Percentiles rank a stretch among this genome's conserved stretches.
phyloP scores from a whole-genome alignment of 75 land plant genomes.

The Selaginella moellendorffii region DNA sequence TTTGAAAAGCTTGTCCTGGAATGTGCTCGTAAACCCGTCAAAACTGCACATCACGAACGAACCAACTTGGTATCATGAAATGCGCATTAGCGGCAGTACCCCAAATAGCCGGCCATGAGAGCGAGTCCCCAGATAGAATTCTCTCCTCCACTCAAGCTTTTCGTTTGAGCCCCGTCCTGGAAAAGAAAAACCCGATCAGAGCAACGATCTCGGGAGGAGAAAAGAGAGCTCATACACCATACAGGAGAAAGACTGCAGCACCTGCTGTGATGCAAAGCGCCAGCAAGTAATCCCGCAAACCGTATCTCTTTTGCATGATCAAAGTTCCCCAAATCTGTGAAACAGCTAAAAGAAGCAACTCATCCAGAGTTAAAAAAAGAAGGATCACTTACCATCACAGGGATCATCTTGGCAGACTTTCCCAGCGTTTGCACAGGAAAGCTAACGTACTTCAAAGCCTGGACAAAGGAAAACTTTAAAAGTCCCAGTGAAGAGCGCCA shows the following conservation, averaged over 20 bases:
- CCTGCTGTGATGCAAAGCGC: slow-evolving; percentile 78
- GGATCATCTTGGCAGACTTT: slow-evolving; percentile 97
- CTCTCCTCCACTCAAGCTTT: slow-evolving; percentile 43
- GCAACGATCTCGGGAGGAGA: background rate
- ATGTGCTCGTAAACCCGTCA: slow-evolving; percentile 10
- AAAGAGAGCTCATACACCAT: slow-evolving; percentile 40
- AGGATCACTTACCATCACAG: slow-evolving; percentile 66
- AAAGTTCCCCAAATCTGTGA: slow-evolving; percentile 77
- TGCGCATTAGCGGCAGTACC: slow-evolving; percentile 34
- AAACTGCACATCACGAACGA: background rate
- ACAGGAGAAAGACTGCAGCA: slow-evolving; percentile 66
- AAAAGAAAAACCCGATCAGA: background rate
- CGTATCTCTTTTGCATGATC: slow-evolving; percentile 88
- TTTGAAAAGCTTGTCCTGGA: slow-evolving; percentile 2
- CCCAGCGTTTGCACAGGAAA: slow-evolving; percentile 95
- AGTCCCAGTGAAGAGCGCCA: background rate
- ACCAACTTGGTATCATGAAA: too few relatives aligned
- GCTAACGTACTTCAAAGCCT: slow-evolving; percentile 98
- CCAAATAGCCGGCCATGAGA: slow-evolving; percentile 83
- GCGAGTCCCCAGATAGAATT: slow-evolving; percentile 75
- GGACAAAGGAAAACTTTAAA: slow-evolving; percentile 7
- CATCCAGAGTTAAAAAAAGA: background rate
- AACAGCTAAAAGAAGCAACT: background rate
- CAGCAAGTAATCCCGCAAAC: slow-evolving; percentile 52
- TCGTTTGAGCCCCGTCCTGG: background rate